These are phyloP conservation scores for Tolypocladium ovalisporum DNA, from an alignment of 2,329 filamentous ascomycete species.

Conservation along the genomic window DNA sequence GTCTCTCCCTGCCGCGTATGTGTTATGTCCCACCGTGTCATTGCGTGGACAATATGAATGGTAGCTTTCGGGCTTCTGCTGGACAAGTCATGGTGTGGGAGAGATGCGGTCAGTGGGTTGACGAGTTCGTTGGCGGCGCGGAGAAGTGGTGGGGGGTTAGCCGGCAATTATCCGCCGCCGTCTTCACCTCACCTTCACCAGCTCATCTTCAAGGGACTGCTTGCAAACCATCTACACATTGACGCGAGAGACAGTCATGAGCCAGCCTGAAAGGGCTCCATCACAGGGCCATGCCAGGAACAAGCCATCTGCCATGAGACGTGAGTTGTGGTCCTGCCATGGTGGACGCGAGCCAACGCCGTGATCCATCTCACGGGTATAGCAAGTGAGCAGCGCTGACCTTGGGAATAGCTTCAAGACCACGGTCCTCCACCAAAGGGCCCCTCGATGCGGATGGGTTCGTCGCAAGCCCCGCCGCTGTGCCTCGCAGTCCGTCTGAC, in stretches of 20 bases:
- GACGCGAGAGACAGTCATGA: neutral
- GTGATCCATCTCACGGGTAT: neutral
- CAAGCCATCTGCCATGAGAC: conserved; percentile 4
- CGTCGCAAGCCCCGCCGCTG: neutral
- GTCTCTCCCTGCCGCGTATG: neutral
- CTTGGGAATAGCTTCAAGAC: conserved; percentile 5
- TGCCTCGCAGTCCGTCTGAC: neutral
- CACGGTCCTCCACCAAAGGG: conserved; percentile 5
- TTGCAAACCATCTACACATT: neutral
- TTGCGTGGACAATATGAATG: neutral
- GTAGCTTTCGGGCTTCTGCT: neutral
- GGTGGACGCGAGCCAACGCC: neutral
- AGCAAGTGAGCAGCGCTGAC: neutral
- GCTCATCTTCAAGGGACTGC: neutral
- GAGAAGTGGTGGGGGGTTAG: neutral
- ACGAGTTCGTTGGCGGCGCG: neutral
- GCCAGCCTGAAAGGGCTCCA: neutral
- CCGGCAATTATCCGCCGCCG: neutral
- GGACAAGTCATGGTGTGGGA: neutral
- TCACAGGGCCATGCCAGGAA: conserved; percentile 3
- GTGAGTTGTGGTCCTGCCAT: conserved; percentile 1
- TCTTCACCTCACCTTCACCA: neutral
- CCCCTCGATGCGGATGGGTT: conserved; percentile 6
- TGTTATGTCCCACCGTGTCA: neutral
- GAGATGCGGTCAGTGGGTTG: neutral